Evolutionary conservation across 352 stramenopile species (phyloP).

Genomic region (Pythium pyrilobum): DNA sequence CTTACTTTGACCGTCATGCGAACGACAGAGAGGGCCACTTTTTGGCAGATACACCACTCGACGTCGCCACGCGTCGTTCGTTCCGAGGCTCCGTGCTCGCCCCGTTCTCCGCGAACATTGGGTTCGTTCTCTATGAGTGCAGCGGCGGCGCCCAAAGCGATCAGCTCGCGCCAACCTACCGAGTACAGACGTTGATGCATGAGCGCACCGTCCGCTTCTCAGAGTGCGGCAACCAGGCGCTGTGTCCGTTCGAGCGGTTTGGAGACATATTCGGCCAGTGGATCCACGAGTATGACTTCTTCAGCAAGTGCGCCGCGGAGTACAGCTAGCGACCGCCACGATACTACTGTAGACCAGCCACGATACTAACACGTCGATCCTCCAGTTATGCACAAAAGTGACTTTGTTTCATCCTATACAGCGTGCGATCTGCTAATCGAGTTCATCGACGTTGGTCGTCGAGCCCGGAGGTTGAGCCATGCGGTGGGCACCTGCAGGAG

Average conservation of each 20-base stretch:
- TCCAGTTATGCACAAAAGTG: neutral
- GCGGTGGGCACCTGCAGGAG: neutral
- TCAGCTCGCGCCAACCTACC: slow-evolving; percentile 23
- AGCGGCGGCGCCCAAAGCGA: neutral
- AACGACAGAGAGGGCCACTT: slow-evolving; percentile 60
- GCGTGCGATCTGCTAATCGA: slow-evolving; percentile 32
- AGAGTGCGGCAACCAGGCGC: slow-evolving; percentile 30
- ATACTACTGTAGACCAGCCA: no score
- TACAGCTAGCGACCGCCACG: neutral
- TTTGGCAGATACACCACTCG: slow-evolving; percentile 44
- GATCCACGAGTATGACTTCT: slow-evolving; percentile 70
- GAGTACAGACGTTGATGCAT: slow-evolving; percentile 60
- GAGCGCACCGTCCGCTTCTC: slow-evolving; percentile 54
- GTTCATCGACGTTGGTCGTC: slow-evolving; percentile 47
- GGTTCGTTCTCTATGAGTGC: slow-evolving; percentile 77
- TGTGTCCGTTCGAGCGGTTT: slow-evolving; percentile 56
- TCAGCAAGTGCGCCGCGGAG: slow-evolving; percentile 35
- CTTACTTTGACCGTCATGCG: slow-evolving; percentile 55
- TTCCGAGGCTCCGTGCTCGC: slow-evolving; percentile 59
- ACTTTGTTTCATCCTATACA: neutral
- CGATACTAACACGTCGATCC: no score
- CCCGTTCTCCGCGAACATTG: slow-evolving; percentile 79
- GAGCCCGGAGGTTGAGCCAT: neutral
- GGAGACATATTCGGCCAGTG: slow-evolving; percentile 53
- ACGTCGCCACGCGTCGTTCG: slow-evolving; percentile 34